A percentile compares a stretch with the other conserved stretches of the same genome.
These are phyloP conservation scores for Debaryomycetaceae sp. DNA, from an alignment of 1,139 yeast species.

Conservation along the genomic window DNA sequence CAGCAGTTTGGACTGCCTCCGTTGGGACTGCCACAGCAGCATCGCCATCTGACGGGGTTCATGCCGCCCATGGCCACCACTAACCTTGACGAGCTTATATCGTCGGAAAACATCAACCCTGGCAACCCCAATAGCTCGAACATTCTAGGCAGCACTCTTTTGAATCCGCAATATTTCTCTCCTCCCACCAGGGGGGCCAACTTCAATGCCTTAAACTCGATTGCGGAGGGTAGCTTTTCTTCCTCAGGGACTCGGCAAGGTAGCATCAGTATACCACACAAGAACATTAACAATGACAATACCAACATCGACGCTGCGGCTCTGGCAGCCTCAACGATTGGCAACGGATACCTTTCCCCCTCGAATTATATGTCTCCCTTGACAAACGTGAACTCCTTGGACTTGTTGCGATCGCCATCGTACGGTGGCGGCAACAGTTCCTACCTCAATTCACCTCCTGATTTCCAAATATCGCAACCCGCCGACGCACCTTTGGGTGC, in stretches of 20 bases:
- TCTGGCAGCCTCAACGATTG: slow-evolving; percentile 2
- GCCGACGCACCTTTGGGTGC: too few relatives aligned
- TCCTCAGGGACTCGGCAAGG: slow-evolving; percentile 32
- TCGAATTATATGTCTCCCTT: slow-evolving; percentile 10
- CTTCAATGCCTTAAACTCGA: slow-evolving; percentile 27
- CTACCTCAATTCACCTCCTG: slow-evolving; percentile 37
- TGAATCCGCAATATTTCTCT: slow-evolving; percentile 41
- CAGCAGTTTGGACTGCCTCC: slow-evolving; percentile 6
- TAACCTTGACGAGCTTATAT: slow-evolving; percentile 11
- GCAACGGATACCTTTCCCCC: slow-evolving; percentile 14
- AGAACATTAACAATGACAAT: slow-evolving; percentile 5
- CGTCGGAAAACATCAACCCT: slow-evolving; percentile 8
- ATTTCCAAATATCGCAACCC: slow-evolving; percentile 13
- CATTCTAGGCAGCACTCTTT: slow-evolving; percentile 16
- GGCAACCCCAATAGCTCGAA: slow-evolving; percentile 14
- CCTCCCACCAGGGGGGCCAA: slow-evolving; percentile 28
- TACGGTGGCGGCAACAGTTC: slow-evolving; percentile 17
- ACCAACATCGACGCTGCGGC: slow-evolving; percentile 12
- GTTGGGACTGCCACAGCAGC: slow-evolving; percentile 7
- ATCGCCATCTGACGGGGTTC: slow-evolving; percentile 1
- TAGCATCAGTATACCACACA: slow-evolving; percentile 26
- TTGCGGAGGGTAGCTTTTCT: slow-evolving; percentile 28
- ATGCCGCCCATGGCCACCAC: slow-evolving; percentile 6
- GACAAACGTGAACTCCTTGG: slow-evolving; percentile 20
- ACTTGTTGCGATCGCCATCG: slow-evolving; percentile 28